Percentiles rank a stretch among this genome's conserved stretches.
Evolutionary conservation across 768 basidiomycete species (phyloP).

Genomic region (Rhizopogon salebrosus): DNA sequence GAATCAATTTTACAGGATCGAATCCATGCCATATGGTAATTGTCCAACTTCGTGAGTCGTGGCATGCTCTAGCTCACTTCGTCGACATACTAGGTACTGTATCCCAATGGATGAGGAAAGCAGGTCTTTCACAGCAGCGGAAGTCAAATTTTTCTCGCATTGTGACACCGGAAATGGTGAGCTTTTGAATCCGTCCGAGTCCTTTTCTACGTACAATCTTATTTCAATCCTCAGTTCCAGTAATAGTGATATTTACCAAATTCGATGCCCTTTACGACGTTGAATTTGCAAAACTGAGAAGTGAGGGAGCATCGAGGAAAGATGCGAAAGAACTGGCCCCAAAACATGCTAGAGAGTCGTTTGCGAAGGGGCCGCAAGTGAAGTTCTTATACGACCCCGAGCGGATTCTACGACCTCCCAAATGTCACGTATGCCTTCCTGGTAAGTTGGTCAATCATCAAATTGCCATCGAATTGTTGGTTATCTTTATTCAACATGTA

Average conservation of each 20-base stretch:
- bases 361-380: not conserved
- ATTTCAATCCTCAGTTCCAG: conserved; percentile 25
- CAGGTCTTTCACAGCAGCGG: conserved; percentile 23
- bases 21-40: conserved; percentile 36
- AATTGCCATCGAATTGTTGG: not conserved
- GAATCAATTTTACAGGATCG: conserved; percentile 15
- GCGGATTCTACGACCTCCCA: not conserved
- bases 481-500: not conserved
- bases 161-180: conserved; percentile 10
- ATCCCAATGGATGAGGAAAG: conserved; percentile 21
- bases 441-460: not conserved
- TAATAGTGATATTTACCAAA: conserved; percentile 35
- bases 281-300: conserved; percentile 12
- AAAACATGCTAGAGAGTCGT: conserved; percentile 7
- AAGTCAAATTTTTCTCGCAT: conserved; percentile 27
- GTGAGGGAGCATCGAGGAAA: conserved; percentile 7
- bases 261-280: conserved; percentile 25
- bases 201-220: not conserved
- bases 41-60: not conserved
- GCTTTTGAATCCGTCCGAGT: not conserved
- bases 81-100: conserved; percentile 34
- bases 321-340: conserved; percentile 10
- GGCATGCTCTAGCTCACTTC: not conserved
- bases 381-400: not conserved
- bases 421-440: not conserved